These are phyloP conservation scores for Hyphodiscus hymeniophilus DNA, from an alignment of 495 filamentous ascomycete genomes.

Conservation along the genomic window DNA sequence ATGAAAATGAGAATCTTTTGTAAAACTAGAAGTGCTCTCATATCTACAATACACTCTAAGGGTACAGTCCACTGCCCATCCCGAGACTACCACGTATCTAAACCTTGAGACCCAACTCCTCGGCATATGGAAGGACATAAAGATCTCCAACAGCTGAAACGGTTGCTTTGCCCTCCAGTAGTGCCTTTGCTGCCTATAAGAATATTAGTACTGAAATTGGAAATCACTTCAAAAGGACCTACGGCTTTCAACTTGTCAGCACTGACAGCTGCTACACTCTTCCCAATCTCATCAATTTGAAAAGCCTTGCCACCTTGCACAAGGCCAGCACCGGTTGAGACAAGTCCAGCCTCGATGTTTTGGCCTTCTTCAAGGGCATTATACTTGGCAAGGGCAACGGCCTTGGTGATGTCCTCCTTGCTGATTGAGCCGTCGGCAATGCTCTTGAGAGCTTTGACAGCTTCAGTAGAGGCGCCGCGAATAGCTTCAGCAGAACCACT, in stretches of 20 bases:
- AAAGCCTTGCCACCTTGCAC: slow-evolving; percentile 71
- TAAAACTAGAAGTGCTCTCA: slow-evolving; percentile 14
- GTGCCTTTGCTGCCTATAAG: slow-evolving; percentile 67
- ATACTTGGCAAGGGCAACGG: slow-evolving; percentile 88
- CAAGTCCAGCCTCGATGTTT: slow-evolving; percentile 55
- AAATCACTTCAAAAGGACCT: slow-evolving; percentile 31
- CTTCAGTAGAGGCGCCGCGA: slow-evolving; percentile 44
- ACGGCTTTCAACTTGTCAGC: slow-evolving; percentile 82
- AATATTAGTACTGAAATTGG: slow-evolving; percentile 1
- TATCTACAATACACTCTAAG: slow-evolving; percentile 27
- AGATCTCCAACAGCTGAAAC: slow-evolving; percentile 85
- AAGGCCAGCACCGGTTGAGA: slow-evolving; percentile 63
- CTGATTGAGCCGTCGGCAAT: slow-evolving; percentile 64
- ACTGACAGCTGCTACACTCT: slow-evolving; percentile 72
- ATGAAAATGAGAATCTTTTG: slow-evolving; percentile 1
- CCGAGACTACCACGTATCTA: slow-evolving; percentile 39
- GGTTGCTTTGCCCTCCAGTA: slow-evolving; percentile 81
- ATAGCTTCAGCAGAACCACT: slow-evolving; percentile 63
- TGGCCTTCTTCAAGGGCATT: slow-evolving; percentile 79
- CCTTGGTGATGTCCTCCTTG: slow-evolving; percentile 85
- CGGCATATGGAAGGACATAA: slow-evolving; percentile 79
- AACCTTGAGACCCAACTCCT: slow-evolving; percentile 89
- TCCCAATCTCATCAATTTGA: slow-evolving; percentile 74
- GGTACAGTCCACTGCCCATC: slow-evolving; percentile 34
- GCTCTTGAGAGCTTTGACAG: slow-evolving; percentile 73